Base-by-base conservation (phyloP, 2,329 filamentous ascomycete genomes). In the Hymenoscyphus fructigenus region DNA sequence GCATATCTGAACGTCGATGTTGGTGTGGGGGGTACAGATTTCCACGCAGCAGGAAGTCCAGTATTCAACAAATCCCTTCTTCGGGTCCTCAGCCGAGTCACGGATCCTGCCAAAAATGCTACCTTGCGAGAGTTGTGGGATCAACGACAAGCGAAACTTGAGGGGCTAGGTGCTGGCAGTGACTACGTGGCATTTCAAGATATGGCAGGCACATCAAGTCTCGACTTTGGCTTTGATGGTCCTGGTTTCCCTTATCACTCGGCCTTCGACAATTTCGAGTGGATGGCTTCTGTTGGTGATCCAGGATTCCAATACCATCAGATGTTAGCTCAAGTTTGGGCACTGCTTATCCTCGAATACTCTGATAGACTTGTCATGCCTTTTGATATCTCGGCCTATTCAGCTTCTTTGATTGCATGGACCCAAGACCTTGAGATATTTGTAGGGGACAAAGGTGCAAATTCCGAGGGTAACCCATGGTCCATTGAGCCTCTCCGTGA, bases 1-100 rank as follows among this genome's bases (percentile, higher is more conserved):
- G 93, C 91, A 10, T 99, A 99, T 74, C 83, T 99, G 69, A 99
- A 99, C 74, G 88, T 99, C 50, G 94, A 94, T 75, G 86, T 88
- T 1, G 94, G 90, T 38, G 88, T 98, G 3, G 85, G 85, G 1
- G 95, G 95, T 5, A 79, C 82, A 61, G 82, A 89, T 12, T 92
- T 99, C 74, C 84, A 85, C 68, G 94, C 92, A 9, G 82, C 89
- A 5, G 95, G 90, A 23, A 95, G 91, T 3, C 95, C 95, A 0
- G 79, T 96, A 36, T 93, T 95, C 75, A 82, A 88, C 67, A 87
- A 87, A 69, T 82, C 91, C 0, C 83, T 98, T 41, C 79, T 87
- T 26, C 88, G 90, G 66, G 87, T 92, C 4, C 80, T 98, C 5
- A 86, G 88, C 68, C 88, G 92, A 56, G 87, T 96, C 17, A 77